These are phyloP conservation scores for Phytophthora europaea DNA, from an alignment of 352 stramenopile species.

Conservation along the genomic window DNA sequence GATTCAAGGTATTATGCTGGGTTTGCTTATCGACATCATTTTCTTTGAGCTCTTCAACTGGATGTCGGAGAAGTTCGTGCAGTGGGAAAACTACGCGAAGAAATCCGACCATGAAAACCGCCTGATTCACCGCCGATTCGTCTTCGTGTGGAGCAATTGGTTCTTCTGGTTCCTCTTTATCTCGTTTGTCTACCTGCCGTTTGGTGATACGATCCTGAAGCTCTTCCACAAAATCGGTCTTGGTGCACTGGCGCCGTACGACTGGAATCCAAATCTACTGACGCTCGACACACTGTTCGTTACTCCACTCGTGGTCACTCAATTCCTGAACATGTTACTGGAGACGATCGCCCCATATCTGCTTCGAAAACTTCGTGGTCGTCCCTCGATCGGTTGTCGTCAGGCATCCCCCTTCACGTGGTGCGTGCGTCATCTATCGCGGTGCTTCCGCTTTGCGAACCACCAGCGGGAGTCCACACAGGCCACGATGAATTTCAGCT, in stretches of 20 bases:
- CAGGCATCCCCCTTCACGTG: constrained; percentile 69
- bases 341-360: constrained; percentile 90
- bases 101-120: constrained; percentile 91
- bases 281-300: constrained; percentile 91
- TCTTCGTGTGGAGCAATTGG: constrained; percentile 94
- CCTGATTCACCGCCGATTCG: constrained; percentile 87
- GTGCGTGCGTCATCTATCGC: constrained; percentile 57
- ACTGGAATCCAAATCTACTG: constrained; percentile 75
- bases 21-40: constrained; percentile 90
- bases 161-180: constrained; percentile 94
- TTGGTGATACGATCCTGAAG: constrained; percentile 73
- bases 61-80: constrained; percentile 89
- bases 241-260: constrained; percentile 69
- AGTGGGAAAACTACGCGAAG: constrained; percentile 89
- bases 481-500: constrained; percentile 11
- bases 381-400: constrained; percentile 69
- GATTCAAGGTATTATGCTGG: constrained; percentile 83
- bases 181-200: constrained; percentile 92
- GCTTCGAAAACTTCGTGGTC: constrained; percentile 80
- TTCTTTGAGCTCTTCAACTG: constrained; percentile 92
- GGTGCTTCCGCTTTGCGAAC: constrained; percentile 48
- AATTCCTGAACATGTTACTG: constrained; percentile 91
- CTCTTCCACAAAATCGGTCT: constrained; percentile 65
- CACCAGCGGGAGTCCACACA: constrained; percentile 25
- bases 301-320: constrained; percentile 88